A percentile compares a stretch with the other conserved stretches of the same genome.
These are phyloP conservation scores for Bruguiera gymnorhiza DNA, from an alignment of 345 rosid genomes.

Conservation along the genomic window DNA sequence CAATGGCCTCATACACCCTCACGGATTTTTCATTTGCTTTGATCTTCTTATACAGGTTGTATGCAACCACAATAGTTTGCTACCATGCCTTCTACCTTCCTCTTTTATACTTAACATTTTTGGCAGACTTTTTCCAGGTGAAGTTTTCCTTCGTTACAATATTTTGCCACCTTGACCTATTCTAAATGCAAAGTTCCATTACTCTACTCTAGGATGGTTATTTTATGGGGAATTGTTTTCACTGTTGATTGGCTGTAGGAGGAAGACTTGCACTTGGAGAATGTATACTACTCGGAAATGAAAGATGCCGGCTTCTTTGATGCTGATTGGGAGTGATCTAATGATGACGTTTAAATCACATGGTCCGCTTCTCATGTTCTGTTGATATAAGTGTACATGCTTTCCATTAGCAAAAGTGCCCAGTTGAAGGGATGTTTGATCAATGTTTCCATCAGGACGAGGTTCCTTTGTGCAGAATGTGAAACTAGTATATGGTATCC, in stretches of 20 bases:
- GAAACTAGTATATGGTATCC: background rate
- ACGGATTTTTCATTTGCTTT: background rate
- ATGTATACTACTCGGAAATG: constrained; percentile 90
- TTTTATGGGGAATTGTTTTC: background rate
- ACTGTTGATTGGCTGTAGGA: constrained; percentile 44
- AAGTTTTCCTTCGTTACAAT: background rate
- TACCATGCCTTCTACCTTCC: constrained; percentile 88
- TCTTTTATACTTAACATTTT: constrained; percentile 65
- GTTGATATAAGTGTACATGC: constrained; percentile 6
- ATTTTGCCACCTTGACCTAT: background rate
- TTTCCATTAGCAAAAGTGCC: background rate
- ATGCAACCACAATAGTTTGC: constrained; percentile 56
- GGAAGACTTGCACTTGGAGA: constrained; percentile 76
- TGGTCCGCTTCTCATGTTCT: background rate
- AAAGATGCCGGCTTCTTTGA: constrained; percentile 94
- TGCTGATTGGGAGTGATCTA: constrained; percentile 72
- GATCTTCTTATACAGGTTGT: constrained; percentile 56
- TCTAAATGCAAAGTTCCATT: background rate
- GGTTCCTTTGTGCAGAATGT: background rate
- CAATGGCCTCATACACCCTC: background rate
- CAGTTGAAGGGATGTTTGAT: background rate
- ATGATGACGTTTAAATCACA: background rate
- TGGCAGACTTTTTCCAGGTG: constrained; percentile 94
- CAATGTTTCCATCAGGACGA: background rate
- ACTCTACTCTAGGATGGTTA: background rate